Base-by-base conservation (phyloP, 2,329 filamentous ascomycete species). In the Parastagonospora nodorum region DNA sequence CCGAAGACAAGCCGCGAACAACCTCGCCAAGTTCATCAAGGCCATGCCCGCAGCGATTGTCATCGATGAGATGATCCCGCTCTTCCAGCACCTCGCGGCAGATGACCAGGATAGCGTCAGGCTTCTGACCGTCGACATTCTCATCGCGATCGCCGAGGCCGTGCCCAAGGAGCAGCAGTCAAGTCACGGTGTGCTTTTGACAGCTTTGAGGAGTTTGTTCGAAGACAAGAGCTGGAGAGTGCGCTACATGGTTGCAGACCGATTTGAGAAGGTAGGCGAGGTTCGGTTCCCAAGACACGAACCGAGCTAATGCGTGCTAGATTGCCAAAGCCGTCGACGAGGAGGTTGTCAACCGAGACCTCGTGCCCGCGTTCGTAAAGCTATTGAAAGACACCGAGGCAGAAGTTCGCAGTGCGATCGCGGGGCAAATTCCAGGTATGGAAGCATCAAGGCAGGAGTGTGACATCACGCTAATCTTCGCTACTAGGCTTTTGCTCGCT, bases 171-270 rank as follows among this genome's bases (percentile, higher is more conserved):
- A 97, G 76, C 92, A 99, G 75, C 94, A 99, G 77, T 88, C 91
- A 39, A 97, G 92, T 77, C 93, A 97, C 70, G 94, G 93, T 45
- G 91, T 97, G 49, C 80, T 99, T 50, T 81, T 99, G 68, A 93
- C 90, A 43, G 92, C 93, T 39, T 79, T 99, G 69, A 88, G 94
- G 67, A 96, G 86, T 77, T 78, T 99, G 70, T 97, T 99, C 77
- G 94, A 97, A 69, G 94, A 99, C 75, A 99, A 97, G 85, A 97
- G 94, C 79, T 99, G 94, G 94, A 87, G 94, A 70, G 94, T 99
- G 53, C 86, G 94, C 73, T 99, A 97, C 77, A 99, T 99, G 94
- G 94, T 99, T 66, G 94, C 94, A 42, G 94, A 99, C 76, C 86
- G 92, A 73, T 99, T 97, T 71, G 94, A 99, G 77, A 97, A 97